Base-by-base conservation (phyloP, 73 alveolate genomes). In the Paramecium octaurelia region DNA sequence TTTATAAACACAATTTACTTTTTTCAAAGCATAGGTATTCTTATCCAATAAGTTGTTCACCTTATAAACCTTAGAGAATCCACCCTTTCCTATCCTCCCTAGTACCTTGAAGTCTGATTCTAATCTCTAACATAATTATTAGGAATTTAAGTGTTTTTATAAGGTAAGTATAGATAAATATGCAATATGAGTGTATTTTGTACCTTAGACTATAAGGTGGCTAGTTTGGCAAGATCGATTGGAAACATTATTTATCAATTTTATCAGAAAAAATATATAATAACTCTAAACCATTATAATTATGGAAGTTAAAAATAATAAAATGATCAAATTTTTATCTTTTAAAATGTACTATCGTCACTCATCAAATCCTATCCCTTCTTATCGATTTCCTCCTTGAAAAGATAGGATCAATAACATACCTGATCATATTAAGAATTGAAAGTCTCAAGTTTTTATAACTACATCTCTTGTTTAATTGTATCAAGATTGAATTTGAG, bases 81-180 rank as follows among this genome's bases (percentile, higher is more conserved):
- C 95, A 50, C 95, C 95, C 83, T 84, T 54, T 21, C 95, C 95
- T 27, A 92, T 92, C 95, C 83, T 92, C 93, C 88, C 86, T 89
- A 92, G 92, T 85, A 75, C 86, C 48, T 54, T 92, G 95, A 92
- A 92, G 93, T 92, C 92, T 35, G 86, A 64, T 58, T 92, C 93
- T 42, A 75, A 83, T 46, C 92, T 73, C 95, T 92, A 60, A 35
- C 29, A 60, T 58, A 34, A 58, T 38, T 58, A 64, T 27, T 57
- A 54, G 44, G 64, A n/a, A 54, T 54, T 20, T 54, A 54, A 54
- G 69, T 54, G 21, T 54, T 16, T 4, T 4, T 54, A 54, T 54
- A 54, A n/a, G 35, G 69, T 54, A 54, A 4, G 69, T 54, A 54
- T 54, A n/a, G 29, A 54, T 54, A 54, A 5, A 54, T 54, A 54